Conservation (phyloP, 371 early-diverging fungal species). For the Mortierella sp. region DNA sequence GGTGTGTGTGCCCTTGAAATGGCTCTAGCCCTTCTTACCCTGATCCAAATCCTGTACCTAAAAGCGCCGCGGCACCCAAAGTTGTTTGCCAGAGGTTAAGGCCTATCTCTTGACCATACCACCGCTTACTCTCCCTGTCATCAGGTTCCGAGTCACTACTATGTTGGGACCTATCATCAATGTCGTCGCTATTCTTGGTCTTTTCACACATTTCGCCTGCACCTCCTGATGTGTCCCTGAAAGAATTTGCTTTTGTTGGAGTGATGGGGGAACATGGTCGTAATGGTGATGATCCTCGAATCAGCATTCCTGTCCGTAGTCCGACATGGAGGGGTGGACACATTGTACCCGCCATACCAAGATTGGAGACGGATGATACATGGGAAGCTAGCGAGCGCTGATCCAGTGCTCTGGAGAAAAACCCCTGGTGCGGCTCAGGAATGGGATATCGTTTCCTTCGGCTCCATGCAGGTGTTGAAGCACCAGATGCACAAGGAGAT, state of each 20-base stretch:
- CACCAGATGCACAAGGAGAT: conserved; percentile 41
- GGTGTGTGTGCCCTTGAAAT: no score
- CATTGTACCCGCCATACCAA: conserved; percentile 47
- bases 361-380: conserved; percentile 48
- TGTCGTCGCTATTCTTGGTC: conserved; percentile 13
- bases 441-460: conserved; percentile 42
- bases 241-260: conserved; percentile 19
- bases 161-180: conserved; percentile 8
- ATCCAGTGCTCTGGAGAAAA: conserved; percentile 51
- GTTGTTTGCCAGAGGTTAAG: conserved; percentile 53
- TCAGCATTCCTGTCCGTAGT: conserved; percentile 36
- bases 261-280: conserved; percentile 26
- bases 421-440: conserved; percentile 52
- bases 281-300: conserved; percentile 49
- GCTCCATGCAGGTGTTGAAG: conserved; percentile 43
- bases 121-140: conserved; percentile 53
- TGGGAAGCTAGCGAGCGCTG: conserved; percentile 52
- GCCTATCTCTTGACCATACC: conserved; percentile 50
- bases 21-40: no score
- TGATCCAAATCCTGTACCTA: conserved; percentile 51
- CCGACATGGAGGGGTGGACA: conserved; percentile 45
- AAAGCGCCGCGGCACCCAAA: conserved; percentile 40
- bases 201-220: conserved; percentile 8
- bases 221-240: conserved; percentile 12
- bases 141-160: conserved; percentile 5